Evolutionary conservation across 169 alveolate species (phyloP).

Genomic region (Miamiensis avidus): DNA sequence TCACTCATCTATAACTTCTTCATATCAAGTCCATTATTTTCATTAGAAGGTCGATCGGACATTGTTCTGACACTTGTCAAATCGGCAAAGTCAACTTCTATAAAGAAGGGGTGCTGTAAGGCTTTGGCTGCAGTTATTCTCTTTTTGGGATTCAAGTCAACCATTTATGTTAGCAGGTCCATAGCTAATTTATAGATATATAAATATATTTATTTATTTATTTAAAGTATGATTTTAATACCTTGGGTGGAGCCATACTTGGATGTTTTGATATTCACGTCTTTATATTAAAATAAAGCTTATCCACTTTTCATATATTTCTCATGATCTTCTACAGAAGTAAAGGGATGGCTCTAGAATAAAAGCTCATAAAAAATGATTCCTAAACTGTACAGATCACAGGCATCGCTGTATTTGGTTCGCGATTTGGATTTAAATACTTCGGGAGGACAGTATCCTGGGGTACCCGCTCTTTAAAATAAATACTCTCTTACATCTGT

Average conservation of each 20-base stretch:
- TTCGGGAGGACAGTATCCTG: background rate
- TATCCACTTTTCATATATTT: too few species aligned
- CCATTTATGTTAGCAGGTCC: background rate
- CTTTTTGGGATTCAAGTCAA: background rate
- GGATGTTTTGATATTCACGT: background rate
- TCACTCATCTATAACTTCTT: too few species aligned
- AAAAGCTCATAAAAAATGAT: too few species aligned
- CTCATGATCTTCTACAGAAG: background rate
- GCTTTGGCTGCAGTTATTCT: background rate
- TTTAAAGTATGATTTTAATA: too few species aligned
- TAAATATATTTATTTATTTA: too few species aligned
- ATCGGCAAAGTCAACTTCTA: too few species aligned
- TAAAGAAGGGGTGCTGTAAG: background rate
- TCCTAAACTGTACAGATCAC: background rate
- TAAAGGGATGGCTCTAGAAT: background rate
- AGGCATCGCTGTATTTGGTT: background rate
- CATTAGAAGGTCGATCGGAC: too few species aligned
- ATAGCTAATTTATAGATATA: background rate
- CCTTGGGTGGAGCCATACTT: too few species aligned
- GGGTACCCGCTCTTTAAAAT: background rate
- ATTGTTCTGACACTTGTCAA: too few species aligned
- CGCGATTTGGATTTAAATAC: too few species aligned
- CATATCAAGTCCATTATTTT: too few species aligned
- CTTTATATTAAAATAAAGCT: background rate
- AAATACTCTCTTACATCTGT: background rate